Evolutionary conservation across 2,329 filamentous ascomycete species (phyloP).

Genomic region (Delphinella strobiligena): DNA sequence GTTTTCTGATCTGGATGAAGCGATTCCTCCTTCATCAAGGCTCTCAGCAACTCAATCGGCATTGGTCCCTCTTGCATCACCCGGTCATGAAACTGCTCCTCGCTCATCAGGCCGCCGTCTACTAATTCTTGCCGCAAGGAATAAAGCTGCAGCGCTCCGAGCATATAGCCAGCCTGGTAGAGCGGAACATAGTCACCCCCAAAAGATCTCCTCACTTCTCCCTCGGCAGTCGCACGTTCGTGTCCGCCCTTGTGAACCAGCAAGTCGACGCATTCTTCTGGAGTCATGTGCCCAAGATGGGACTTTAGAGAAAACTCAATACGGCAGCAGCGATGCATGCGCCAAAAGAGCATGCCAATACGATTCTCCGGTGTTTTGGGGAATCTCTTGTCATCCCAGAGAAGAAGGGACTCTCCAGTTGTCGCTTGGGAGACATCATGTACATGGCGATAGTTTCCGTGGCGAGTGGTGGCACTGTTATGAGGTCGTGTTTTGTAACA

Average conservation of each 20-base stretch:
- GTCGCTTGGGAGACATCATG: constrained; percentile 43
- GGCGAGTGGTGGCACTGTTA: constrained; percentile 43
- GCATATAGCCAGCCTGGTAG: constrained; percentile 49
- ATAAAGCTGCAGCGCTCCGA: constrained; percentile 46
- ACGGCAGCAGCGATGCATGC: constrained; percentile 49
- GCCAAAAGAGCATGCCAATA: constrained; percentile 49
- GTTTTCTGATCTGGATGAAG: constrained; percentile 34
- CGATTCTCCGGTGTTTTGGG: constrained; percentile 38
- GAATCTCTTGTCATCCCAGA: constrained; percentile 40
- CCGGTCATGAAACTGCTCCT: constrained; percentile 46
- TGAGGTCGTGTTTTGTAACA: constrained; percentile 41
- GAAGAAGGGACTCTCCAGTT: constrained; percentile 49
- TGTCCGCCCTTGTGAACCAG: constrained; percentile 46
- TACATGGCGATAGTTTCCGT: constrained; percentile 43
- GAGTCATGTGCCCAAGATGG: constrained; percentile 42
- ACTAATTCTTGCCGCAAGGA: constrained; percentile 39
- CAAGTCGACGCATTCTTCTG: constrained; percentile 44
- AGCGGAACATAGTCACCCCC: constrained; percentile 45
- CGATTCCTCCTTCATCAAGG: constrained; percentile 31
- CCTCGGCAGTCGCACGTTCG: constrained; percentile 47
- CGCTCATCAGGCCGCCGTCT: constrained; percentile 24
- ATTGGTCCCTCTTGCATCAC: constrained; percentile 41
- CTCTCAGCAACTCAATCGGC: constrained; percentile 43
- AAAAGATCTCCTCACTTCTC: constrained; percentile 46
- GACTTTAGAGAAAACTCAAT: constrained; percentile 48